These are phyloP conservation scores for Phytophthora ramorum DNA, from an alignment of 352 stramenopile species.

Conservation along the genomic window DNA sequence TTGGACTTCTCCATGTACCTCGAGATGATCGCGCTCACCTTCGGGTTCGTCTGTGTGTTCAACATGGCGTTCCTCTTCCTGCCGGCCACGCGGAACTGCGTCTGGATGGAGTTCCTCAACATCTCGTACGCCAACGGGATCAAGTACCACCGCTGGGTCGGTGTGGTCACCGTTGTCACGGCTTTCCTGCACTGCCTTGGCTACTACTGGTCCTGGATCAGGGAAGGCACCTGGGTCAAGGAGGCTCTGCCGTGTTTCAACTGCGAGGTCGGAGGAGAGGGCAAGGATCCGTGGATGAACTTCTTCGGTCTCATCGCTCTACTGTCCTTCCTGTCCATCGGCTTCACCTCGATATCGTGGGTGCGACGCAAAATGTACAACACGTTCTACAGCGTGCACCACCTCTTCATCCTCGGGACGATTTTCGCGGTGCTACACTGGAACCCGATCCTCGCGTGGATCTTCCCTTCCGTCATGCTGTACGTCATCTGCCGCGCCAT, in stretches of 20 bases:
- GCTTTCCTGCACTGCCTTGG: slow-evolving; percentile 39
- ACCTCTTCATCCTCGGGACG: slow-evolving; percentile 53
- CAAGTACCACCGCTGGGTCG: slow-evolving; percentile 65
- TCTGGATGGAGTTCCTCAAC: no score
- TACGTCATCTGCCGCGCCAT: slow-evolving; percentile 48
- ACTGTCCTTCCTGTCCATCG: slow-evolving; percentile 49
- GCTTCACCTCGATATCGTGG: slow-evolving; percentile 44
- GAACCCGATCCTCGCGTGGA: slow-evolving; percentile 43
- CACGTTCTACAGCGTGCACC: slow-evolving; percentile 54
- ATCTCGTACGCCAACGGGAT: slow-evolving; percentile 61
- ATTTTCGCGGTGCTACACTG: slow-evolving; percentile 57
- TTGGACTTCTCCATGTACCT: slow-evolving; percentile 35
- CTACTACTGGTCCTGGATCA: slow-evolving; percentile 45
- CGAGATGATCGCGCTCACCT: slow-evolving; percentile 36
- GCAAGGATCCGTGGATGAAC: slow-evolving; percentile 53
- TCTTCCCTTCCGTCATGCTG: slow-evolving; percentile 44
- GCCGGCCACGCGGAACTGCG: no score
- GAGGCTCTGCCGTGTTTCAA: slow-evolving; percentile 53
- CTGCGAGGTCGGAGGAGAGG: slow-evolving; percentile 35
- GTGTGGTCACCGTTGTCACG: slow-evolving; percentile 41
- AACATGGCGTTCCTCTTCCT: slow-evolving; percentile 65
- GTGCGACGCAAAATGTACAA: slow-evolving; percentile 53
- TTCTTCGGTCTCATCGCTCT: slow-evolving; percentile 53
- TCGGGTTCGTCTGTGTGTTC: slow-evolving; percentile 51
- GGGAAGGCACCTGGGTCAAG: slow-evolving; percentile 26